Conservation (phyloP, 2,329 filamentous ascomycete species). For the Lomentospora prolificans region DNA sequence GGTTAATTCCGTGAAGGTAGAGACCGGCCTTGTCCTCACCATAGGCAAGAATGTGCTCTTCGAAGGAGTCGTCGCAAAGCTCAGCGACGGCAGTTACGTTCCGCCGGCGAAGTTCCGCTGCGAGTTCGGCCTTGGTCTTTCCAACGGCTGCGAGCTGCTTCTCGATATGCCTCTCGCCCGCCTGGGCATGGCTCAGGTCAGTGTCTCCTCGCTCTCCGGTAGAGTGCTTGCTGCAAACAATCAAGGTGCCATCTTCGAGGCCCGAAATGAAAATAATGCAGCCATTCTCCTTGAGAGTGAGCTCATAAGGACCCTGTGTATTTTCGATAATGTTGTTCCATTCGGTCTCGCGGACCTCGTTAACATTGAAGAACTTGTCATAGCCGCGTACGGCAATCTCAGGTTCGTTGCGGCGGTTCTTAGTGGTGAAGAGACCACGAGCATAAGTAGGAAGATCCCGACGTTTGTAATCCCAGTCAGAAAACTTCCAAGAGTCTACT, state of each 20-base stretch:
- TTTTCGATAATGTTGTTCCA: slow-evolving; percentile 70
- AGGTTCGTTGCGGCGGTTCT: slow-evolving; percentile 48
- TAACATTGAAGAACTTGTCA: slow-evolving; percentile 97
- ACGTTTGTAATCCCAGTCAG: slow-evolving; percentile 95
- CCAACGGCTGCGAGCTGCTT: slow-evolving; percentile 68
- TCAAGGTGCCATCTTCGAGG: slow-evolving; percentile 74
- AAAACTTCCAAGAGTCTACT: slow-evolving; percentile 87
- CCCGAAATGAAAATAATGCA: slow-evolving; percentile 97
- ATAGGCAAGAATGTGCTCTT: slow-evolving; percentile 94
- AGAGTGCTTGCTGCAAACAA: slow-evolving; percentile 99
- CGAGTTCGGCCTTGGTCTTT: slow-evolving; percentile 69
- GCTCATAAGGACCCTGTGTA: slow-evolving; percentile 82
- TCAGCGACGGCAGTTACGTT: slow-evolving; percentile 95
- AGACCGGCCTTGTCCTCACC: slow-evolving; percentile 73
- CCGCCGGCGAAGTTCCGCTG: slow-evolving; percentile 61
- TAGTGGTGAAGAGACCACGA: slow-evolving; percentile 85
- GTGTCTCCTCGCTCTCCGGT: slow-evolving; percentile 69
- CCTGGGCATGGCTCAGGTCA: slow-evolving; percentile 70
- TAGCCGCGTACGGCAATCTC: slow-evolving; percentile 88
- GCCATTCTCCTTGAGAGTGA: slow-evolving; percentile 98
- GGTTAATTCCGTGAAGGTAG: slow-evolving; percentile 91
- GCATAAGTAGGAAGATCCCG: slow-evolving; percentile 80
- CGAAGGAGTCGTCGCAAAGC: slow-evolving; percentile 90
- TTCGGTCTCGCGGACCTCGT: slow-evolving; percentile 69
- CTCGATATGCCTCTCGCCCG: slow-evolving; percentile 74